These are phyloP conservation scores for Suillus placidus DNA, from an alignment of 768 basidiomycete species.

Conservation along the genomic window DNA sequence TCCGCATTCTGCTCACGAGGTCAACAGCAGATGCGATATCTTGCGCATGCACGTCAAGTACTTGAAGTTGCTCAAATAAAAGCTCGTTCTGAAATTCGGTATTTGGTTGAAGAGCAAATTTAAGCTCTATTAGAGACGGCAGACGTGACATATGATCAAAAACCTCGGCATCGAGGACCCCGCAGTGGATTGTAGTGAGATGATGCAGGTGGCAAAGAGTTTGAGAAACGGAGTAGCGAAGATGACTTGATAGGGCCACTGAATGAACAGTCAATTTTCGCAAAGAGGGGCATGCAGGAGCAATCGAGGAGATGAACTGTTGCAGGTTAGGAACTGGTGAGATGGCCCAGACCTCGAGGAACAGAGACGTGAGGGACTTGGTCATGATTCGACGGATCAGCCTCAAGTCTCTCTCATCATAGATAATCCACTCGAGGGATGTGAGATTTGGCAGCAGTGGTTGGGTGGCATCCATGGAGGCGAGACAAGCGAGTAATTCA, in stretches of 20 bases:
- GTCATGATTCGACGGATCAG: not conserved
- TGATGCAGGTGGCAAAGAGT: slow-evolving; percentile 1
- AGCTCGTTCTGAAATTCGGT: not conserved
- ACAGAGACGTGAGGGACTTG: not conserved
- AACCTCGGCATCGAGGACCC: slow-evolving; percentile 20
- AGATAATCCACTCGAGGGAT: slow-evolving; percentile 25
- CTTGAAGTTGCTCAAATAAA: not conserved
- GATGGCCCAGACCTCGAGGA: slow-evolving; percentile 5
- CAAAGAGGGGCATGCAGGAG: not conserved
- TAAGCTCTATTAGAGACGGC: slow-evolving; percentile 16
- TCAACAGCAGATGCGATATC: not conserved
- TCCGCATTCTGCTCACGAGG: slow-evolving; percentile 5
- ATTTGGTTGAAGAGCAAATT: not conserved
- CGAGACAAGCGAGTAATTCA: not conserved
- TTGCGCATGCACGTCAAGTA: not conserved
- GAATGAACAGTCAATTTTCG: not conserved
- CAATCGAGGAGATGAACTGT: slow-evolving; percentile 4
- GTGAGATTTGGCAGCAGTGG: slow-evolving; percentile 33
- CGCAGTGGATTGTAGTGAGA: slow-evolving; percentile 6
- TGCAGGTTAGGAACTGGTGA: not conserved
- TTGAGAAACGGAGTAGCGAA: not conserved
- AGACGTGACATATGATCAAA: slow-evolving; percentile 30
- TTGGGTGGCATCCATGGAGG: slow-evolving; percentile 10
- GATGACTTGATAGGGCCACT: not conserved
- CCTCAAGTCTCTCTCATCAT: not conserved